A percentile compares a stretch with the other conserved stretches of the same genome.
These are phyloP conservation scores for Atalantia buxifolia DNA, from an alignment of 345 rosid genomes.

Conservation along the genomic window DNA sequence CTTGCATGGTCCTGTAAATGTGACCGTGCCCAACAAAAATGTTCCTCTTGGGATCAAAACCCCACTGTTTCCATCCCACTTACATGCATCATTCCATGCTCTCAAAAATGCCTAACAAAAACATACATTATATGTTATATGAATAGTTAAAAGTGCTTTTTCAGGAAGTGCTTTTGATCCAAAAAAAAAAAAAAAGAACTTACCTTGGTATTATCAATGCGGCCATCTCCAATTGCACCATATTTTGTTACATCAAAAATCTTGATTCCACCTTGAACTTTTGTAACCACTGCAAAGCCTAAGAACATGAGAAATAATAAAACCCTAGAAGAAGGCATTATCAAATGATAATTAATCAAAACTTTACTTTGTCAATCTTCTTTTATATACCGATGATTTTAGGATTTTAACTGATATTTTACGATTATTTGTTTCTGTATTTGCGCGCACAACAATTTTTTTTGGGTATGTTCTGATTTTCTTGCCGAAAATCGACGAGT, in stretches of 20 bases:
- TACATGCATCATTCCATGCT: slow-evolving; percentile 25
- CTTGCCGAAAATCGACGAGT: not conserved
- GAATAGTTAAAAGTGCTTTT: not conserved
- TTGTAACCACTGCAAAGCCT: not conserved
- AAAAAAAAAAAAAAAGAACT: not conserved
- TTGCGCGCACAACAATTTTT: too few relatives aligned
- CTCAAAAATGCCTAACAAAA: slow-evolving; percentile 17
- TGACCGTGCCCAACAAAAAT: slow-evolving; percentile 7
- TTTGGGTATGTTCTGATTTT: not conserved
- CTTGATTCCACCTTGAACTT: not conserved
- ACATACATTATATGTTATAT: not conserved
- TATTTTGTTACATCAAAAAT: slow-evolving; percentile 17
- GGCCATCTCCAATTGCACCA: slow-evolving; percentile 25
- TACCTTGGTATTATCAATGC: slow-evolving; percentile 20
- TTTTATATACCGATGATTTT: not conserved
- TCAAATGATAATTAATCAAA: not conserved
- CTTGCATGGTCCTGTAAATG: slow-evolving; percentile 33
- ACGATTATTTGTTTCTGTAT: not conserved
- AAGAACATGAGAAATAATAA: not conserved
- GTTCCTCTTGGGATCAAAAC: slow-evolving; percentile 27
- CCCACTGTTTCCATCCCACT: not conserved
- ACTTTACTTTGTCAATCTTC: not conserved
- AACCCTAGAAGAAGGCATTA: not conserved
- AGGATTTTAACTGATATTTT: not conserved
- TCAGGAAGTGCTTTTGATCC: not conserved